Evolutionary conservation across 176 grass and related monocot species (phyloP).

Genomic region (Dactylis glomerata): DNA sequence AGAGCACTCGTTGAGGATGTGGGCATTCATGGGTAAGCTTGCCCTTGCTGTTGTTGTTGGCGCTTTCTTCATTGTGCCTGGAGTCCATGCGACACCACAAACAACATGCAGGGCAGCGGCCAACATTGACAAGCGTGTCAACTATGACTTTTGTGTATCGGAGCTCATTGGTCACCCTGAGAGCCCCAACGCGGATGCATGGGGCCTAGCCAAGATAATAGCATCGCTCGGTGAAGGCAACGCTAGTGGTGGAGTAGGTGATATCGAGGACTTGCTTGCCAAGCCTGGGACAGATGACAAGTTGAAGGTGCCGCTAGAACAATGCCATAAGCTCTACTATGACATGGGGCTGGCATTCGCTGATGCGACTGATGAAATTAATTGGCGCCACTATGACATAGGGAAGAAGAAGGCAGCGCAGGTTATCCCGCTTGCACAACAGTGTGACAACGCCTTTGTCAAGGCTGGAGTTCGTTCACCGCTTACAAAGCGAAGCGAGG

Average conservation of each 20-base stretch:
- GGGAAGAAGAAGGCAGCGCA: background rate
- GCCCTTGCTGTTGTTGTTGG: background rate
- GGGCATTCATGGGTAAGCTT: background rate
- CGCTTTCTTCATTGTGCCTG: background rate
- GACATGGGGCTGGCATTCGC: background rate
- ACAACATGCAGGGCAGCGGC: background rate
- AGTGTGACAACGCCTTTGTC: background rate
- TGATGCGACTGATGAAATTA: background rate
- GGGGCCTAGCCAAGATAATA: background rate
- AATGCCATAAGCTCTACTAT: background rate
- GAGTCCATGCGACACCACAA: background rate
- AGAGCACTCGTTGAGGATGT: background rate
- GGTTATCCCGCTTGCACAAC: background rate
- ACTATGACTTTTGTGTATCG: background rate
- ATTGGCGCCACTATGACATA: background rate
- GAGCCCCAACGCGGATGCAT: background rate
- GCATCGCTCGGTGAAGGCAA: background rate
- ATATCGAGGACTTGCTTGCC: background rate
- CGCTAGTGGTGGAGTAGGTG: background rate
- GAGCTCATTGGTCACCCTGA: background rate
- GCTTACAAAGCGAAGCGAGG: background rate
- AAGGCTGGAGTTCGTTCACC: background rate
- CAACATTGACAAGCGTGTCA: background rate
- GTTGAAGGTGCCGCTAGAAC: background rate
- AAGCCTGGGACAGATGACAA: background rate